Percentiles rank a stretch among this genome's conserved stretches.
Evolutionary conservation across 768 basidiomycete species (phyloP).

Genomic region (Lyophyllum semitale): DNA sequence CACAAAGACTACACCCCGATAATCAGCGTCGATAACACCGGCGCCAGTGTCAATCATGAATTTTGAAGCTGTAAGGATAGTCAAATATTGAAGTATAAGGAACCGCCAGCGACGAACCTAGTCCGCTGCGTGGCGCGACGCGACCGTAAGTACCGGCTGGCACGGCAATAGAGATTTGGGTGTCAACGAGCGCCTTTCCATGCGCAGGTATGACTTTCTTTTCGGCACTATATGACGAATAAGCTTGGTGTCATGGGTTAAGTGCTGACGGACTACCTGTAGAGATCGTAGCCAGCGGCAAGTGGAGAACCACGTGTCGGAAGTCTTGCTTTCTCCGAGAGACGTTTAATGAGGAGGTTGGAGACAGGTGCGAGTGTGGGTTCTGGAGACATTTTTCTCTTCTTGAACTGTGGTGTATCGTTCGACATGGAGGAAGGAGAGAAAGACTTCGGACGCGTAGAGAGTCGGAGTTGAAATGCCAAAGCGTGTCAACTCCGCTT

Average conservation of each 20-base stretch:
- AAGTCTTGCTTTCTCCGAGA: constrained; percentile 77
- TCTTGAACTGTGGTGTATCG: constrained; percentile 48
- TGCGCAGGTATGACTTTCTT: constrained; percentile 80
- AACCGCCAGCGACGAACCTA: constrained; percentile 60
- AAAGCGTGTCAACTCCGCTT: constrained; percentile 35
- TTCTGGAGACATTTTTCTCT: constrained; percentile 54
- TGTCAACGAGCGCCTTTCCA: constrained; percentile 90
- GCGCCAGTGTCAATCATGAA: constrained; percentile 98
- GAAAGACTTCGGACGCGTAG: constrained; percentile 30
- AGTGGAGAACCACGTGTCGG: constrained; percentile 87
- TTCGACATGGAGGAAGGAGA: constrained; percentile 24
- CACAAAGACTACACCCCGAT: constrained; percentile 88
- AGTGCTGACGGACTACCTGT: constrained; percentile 54
- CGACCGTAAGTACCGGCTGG: constrained; percentile 94
- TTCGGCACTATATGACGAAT: constrained; percentile 64
- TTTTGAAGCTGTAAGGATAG: constrained; percentile 71
- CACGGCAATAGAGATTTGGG: constrained; percentile 91
- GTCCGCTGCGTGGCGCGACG: constrained; percentile 92
- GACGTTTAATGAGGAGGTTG: constrained; percentile 79
- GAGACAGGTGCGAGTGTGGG: constrained; percentile 32
- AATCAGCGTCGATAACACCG: constrained; percentile 96
- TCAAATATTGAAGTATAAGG: not conserved
- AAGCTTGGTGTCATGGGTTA: not conserved
- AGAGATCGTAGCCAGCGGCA: constrained; percentile 94
- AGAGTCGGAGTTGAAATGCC: constrained; percentile 33